Percentiles rank a stretch among this genome's conserved stretches.
Conservation (phyloP, 495 filamentous ascomycete species). For the Pyrenula aspistea region DNA sequence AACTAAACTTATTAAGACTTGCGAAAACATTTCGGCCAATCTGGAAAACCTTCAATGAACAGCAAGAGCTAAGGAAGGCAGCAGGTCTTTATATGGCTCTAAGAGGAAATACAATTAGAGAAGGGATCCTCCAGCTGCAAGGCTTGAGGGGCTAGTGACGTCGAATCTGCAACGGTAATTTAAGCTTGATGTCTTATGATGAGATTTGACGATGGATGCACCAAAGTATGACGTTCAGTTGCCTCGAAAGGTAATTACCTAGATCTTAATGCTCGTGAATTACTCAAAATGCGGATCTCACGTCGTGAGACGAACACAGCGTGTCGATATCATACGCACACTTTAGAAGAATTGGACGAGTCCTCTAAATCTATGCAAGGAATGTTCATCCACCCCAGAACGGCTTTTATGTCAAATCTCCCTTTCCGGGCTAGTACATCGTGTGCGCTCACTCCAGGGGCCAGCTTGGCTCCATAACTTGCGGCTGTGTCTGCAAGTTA, state of each 20-base stretch:
- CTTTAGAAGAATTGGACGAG: background rate
- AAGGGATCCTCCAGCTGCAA: background rate
- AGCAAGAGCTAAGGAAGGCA: background rate
- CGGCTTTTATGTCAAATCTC: background rate
- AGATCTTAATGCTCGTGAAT: no score
- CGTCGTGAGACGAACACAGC: background rate
- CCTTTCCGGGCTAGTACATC: background rate
- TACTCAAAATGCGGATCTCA: no score
- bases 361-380: background rate
- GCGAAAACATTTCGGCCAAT: background rate
- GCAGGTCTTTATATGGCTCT: background rate
- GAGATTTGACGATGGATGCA: no score
- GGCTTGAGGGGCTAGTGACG: background rate
- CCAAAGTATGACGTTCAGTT: no score
- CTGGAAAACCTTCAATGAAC: background rate
- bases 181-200: no score
- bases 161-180: no score
- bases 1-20: background rate
- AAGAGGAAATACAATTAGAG: background rate
- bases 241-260: no score
- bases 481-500: no score
- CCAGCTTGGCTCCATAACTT: no score
- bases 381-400: no score
- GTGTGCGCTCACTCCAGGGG: background rate
- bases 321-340: background rate